Conservation (phyloP, 106 monocot genomes). For the Apostasia ramifera region DNA sequence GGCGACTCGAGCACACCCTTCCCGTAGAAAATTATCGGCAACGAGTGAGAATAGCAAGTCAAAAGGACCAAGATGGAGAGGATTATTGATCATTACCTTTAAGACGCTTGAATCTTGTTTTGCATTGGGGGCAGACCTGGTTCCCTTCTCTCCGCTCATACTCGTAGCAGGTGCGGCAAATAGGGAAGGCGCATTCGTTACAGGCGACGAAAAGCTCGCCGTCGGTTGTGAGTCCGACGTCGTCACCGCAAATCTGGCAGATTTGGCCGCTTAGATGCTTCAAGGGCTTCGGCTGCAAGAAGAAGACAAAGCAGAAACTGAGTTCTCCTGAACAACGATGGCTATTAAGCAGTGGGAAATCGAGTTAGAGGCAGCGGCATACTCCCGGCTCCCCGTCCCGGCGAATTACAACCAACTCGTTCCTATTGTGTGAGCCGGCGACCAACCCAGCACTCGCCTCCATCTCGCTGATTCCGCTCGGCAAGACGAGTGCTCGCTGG, state of each 20-base stretch:
- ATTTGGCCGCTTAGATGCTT: constrained; percentile 69
- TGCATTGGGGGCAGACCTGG: constrained; percentile 97
- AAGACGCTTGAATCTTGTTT: constrained; percentile 88
- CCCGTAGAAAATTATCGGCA: not conserved
- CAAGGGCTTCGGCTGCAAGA: constrained; percentile 73
- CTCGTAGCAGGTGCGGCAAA: constrained; percentile 81
- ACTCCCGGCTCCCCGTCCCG: constrained; percentile 64
- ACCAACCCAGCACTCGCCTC: constrained; percentile 73
- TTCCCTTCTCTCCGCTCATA: constrained; percentile 89
- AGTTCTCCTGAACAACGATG: not conserved
- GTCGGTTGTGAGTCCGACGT: constrained; percentile 73
- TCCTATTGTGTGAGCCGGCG: constrained; percentile 91
- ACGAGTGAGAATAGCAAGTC: not conserved
- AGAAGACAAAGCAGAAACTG: not conserved
- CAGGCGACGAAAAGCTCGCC: constrained; percentile 94
- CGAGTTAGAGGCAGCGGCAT: not conserved
- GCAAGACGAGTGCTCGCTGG: not conserved
- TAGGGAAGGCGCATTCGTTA: constrained; percentile 90
- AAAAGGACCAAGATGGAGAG: not conserved
- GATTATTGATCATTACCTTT: constrained; percentile 36
- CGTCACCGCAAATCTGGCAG: constrained; percentile 96
- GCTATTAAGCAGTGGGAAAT: not conserved
- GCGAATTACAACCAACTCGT: constrained; percentile 91
- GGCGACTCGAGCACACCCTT: constrained; percentile 77
- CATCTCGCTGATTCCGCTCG: constrained; percentile 12